A percentile compares a stretch with the other conserved stretches of the same genome.
phyloP scores from a whole-genome alignment of 2,329 filamentous ascomycete species.

The Microthyrium microscopicum region DNA sequence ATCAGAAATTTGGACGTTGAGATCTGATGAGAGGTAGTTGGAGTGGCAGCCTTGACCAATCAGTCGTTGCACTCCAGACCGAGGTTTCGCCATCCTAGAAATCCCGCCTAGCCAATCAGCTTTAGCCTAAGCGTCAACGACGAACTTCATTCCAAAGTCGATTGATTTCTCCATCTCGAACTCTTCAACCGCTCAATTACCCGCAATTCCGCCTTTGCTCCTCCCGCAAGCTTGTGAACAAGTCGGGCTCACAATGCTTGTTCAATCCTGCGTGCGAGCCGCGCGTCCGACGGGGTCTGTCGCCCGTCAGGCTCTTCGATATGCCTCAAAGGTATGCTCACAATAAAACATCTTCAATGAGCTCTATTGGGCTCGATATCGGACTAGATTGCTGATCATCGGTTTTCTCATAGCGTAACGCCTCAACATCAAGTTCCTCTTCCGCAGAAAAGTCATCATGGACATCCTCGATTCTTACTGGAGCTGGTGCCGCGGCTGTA shows the following conservation, averaged over 20 bases:
- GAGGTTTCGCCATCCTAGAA: too few species aligned
- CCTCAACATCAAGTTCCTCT: slow-evolving; percentile 52
- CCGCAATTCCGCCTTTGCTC: not conserved
- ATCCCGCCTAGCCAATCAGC: not conserved
- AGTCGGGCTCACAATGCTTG: slow-evolving; percentile 55
- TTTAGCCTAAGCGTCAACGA: too few species aligned
- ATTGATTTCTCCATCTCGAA: not conserved
- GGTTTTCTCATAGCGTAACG: slow-evolving; percentile 30
- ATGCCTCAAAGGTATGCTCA: slow-evolving; percentile 29
- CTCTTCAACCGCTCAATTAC: not conserved
- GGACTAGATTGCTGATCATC: slow-evolving; percentile 13
- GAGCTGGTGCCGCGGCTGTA: slow-evolving; percentile 69
- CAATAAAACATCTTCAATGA: slow-evolving; percentile 1
- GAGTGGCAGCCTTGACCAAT: not conserved
- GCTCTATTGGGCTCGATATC: slow-evolving; percentile 17
- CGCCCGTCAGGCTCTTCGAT: slow-evolving; percentile 45
- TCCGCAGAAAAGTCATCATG: slow-evolving; percentile 55
- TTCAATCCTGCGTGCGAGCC: slow-evolving; percentile 78
- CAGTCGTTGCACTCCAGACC: too few species aligned
- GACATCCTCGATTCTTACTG: slow-evolving; percentile 68
- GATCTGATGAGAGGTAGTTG: not conserved
- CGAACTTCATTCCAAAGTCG: not conserved
- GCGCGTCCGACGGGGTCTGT: slow-evolving; percentile 70
- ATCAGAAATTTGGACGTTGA: not conserved
- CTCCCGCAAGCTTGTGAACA: not conserved